phyloP scores from a whole-genome alignment of 768 basidiomycete species.

The Termitomyces sp. region DNA sequence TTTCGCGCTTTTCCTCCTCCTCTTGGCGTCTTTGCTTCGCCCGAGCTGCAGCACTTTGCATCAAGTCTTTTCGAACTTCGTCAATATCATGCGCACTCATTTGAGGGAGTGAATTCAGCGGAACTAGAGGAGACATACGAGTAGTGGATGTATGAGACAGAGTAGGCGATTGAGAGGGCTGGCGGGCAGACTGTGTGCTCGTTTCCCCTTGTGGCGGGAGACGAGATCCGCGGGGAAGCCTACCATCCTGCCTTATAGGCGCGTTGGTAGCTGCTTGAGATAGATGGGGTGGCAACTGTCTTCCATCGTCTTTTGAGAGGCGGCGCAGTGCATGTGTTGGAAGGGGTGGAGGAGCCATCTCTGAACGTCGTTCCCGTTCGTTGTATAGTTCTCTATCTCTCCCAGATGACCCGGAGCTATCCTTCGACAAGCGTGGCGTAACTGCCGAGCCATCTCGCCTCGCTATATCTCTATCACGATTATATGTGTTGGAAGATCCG shows the following conservation, averaged over 20 bases:
- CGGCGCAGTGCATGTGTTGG: constrained; percentile 31
- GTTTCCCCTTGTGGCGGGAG: constrained; percentile 22
- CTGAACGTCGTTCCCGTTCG: constrained; percentile 35
- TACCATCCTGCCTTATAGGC: constrained; percentile 24
- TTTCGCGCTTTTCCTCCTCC: constrained; percentile 80
- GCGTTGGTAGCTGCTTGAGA: constrained; percentile 27
- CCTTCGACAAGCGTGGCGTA: constrained; percentile 30
- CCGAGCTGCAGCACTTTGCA: constrained; percentile 83
- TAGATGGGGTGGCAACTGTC: constrained; percentile 59
- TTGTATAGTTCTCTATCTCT: constrained; percentile 25
- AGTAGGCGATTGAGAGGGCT: constrained; percentile 39
- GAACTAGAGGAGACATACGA: constrained; percentile 28
- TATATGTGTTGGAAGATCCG: constrained; percentile 15
- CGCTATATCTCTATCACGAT: constrained; percentile 20
- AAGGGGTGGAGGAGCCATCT: constrained; percentile 50
- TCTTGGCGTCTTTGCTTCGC: constrained; percentile 75
- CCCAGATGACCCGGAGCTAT: constrained; percentile 17
- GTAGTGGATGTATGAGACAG: constrained; percentile 35
- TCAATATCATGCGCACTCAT: constrained; percentile 46
- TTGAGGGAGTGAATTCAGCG: constrained; percentile 25
- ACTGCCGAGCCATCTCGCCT: constrained; percentile 34
- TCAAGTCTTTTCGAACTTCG: constrained; percentile 64
- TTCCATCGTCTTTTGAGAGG: constrained; percentile 31
- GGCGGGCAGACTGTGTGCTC: constrained; percentile 20
- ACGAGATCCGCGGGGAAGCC: constrained; percentile 40